Conservation (phyloP, 306 rosid genomes). For the Styphnolobium japonicum region DNA sequence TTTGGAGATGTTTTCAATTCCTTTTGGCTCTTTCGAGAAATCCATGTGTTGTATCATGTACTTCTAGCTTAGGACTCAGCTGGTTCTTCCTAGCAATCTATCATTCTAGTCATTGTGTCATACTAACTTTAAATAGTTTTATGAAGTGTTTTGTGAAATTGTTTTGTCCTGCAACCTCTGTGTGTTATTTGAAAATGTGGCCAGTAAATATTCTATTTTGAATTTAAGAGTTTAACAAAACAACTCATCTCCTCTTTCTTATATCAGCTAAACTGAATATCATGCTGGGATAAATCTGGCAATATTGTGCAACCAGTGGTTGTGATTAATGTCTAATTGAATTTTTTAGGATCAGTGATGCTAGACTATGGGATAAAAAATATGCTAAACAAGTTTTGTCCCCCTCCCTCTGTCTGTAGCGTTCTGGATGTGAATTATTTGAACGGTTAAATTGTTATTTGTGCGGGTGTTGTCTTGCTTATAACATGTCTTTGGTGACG, state of each 20-base stretch:
- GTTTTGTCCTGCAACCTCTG: background rate
- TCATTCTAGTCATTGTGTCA: background rate
- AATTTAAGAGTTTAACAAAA: background rate
- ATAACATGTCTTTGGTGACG: background rate
- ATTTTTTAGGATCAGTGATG: background rate
- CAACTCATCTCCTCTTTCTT: background rate
- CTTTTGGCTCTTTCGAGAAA: background rate
- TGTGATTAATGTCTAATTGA: background rate
- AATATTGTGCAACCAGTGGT: background rate
- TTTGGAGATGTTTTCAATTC: background rate
- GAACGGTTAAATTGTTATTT: background rate
- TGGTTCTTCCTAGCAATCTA: background rate
- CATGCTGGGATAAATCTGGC: background rate
- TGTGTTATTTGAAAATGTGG: background rate
- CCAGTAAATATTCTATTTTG: background rate
- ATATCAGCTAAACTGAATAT: background rate
- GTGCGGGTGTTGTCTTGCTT: background rate
- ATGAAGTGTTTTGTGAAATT: slow-evolving; percentile 3
- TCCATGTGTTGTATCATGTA: background rate
- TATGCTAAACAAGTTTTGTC: background rate
- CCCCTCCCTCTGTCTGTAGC: background rate
- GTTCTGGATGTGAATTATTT: background rate
- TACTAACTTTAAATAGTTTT: background rate
- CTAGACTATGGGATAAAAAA: background rate
- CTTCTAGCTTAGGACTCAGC: background rate